A percentile compares a stretch with the other conserved stretches of the same genome.
These are phyloP conservation scores for Carex myosuroides DNA, from an alignment of 176 grass and related monocot species.

Conservation along the genomic window DNA sequence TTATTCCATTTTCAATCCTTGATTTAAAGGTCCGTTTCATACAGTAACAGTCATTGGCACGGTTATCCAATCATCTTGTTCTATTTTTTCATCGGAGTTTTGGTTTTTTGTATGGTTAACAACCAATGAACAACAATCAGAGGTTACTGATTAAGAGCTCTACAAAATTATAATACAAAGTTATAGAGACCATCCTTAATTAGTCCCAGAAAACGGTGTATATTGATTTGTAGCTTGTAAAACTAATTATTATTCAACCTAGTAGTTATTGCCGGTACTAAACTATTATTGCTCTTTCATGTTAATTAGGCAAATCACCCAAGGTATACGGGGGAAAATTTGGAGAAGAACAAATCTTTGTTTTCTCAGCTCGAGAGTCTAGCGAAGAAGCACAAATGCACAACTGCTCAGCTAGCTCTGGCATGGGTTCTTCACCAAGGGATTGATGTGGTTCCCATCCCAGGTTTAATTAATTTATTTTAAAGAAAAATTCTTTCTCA, in stretches of 20 bases:
- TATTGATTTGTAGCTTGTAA: neutral
- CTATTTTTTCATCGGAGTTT: too few species aligned
- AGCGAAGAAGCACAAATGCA: slow-evolving; percentile 61
- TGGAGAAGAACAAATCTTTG: slow-evolving; percentile 69
- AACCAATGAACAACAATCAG: too few species aligned
- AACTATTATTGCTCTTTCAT: neutral
- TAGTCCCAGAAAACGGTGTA: neutral
- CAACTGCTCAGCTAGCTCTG: slow-evolving; percentile 53
- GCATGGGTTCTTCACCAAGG: slow-evolving; percentile 82
- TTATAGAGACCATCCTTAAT: neutral
- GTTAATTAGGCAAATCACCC: slow-evolving; percentile 31
- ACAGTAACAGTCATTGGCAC: neutral
- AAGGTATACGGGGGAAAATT: slow-evolving; percentile 45
- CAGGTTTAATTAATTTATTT: slow-evolving; percentile 31
- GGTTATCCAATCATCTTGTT: neutral
- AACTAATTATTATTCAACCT: too few species aligned
- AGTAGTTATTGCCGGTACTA: neutral
- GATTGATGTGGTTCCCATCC: slow-evolving; percentile 67
- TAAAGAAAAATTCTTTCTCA: neutral
- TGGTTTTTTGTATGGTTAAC: too few species aligned
- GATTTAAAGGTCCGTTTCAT: neutral
- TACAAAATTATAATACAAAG: neutral
- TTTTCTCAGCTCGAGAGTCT: slow-evolving; percentile 42
- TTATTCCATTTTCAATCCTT: neutral
- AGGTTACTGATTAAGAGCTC: too few species aligned